These are phyloP conservation scores for Serendipita sp. DNA, from an alignment of 768 basidiomycete species.

Conservation along the genomic window DNA sequence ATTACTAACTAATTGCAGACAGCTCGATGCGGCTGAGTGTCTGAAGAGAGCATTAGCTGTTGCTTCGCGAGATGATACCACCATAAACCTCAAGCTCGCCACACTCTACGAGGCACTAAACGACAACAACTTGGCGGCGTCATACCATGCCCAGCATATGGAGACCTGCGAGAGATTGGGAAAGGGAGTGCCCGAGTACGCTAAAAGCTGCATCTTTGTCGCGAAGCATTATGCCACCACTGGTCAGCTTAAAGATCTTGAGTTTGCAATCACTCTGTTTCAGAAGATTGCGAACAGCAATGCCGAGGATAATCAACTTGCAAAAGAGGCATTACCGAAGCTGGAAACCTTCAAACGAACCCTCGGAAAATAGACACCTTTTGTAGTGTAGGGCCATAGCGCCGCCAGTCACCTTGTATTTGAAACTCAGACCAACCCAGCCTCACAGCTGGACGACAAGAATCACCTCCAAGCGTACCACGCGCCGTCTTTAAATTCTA, in stretches of 20 bases:
- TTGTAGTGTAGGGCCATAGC: too few relatives aligned
- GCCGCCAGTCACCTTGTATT: neutral
- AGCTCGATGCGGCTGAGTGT: constrained; percentile 79
- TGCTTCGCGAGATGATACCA: constrained; percentile 60
- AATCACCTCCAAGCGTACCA: too few relatives aligned
- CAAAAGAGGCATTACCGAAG: neutral
- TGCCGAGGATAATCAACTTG: constrained; percentile 37
- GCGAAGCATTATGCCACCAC: constrained; percentile 53
- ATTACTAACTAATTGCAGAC: constrained; percentile 28
- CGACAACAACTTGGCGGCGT: constrained; percentile 50
- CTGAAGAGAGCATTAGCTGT: constrained; percentile 77
- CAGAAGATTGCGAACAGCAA: constrained; percentile 63
- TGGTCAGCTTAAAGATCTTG: constrained; percentile 27
- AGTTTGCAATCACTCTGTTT: constrained; percentile 54
- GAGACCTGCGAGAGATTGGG: constrained; percentile 24
- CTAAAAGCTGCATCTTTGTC: constrained; percentile 69
- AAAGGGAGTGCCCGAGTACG: constrained; percentile 59
- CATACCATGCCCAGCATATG: constrained; percentile 36
- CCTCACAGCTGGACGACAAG: neutral
- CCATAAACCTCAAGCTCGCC: constrained; percentile 57
- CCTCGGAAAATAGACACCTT: neutral
- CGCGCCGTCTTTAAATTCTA: too few relatives aligned
- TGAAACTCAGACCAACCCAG: neutral
- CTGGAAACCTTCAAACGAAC: neutral
- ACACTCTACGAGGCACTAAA: constrained; percentile 49